Evolutionary conservation across 495 filamentous ascomycete genomes (phyloP).

Genomic region (Neohortaea acidophila): DNA sequence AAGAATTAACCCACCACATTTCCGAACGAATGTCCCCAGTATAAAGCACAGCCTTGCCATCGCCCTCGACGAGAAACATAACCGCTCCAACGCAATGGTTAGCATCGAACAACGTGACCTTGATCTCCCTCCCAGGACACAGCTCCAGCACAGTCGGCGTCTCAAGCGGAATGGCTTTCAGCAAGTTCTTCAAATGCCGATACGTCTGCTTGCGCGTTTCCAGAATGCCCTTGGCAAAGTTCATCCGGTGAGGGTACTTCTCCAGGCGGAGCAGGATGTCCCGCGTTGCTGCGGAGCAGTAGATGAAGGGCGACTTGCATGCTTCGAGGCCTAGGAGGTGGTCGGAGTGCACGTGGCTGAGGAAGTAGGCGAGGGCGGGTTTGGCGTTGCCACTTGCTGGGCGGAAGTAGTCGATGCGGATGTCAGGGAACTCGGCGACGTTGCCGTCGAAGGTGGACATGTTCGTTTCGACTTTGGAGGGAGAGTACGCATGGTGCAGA

Average conservation of each 20-base stretch:
- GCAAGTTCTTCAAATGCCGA: slow-evolving; percentile 54
- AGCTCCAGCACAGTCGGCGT: slow-evolving; percentile 70
- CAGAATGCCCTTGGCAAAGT: slow-evolving; percentile 61
- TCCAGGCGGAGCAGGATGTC: slow-evolving; percentile 62
- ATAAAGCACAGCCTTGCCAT: slow-evolving; percentile 65
- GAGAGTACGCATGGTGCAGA: too few relatives aligned
- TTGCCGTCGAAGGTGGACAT: slow-evolving; percentile 78
- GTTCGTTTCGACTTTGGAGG: not conserved
- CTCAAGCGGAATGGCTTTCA: slow-evolving; percentile 73
- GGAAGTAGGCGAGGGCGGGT: slow-evolving; percentile 69
- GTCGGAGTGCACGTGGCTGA: slow-evolving; percentile 88
- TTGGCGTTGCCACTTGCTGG: slow-evolving; percentile 31
- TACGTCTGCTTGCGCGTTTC: slow-evolving; percentile 55
- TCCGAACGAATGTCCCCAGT: slow-evolving; percentile 84
- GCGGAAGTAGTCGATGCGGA: slow-evolving; percentile 76
- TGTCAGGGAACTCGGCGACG: slow-evolving; percentile 55
- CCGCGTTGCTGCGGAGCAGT: slow-evolving; percentile 73
- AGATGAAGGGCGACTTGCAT: slow-evolving; percentile 63
- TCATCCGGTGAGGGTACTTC: slow-evolving; percentile 61
- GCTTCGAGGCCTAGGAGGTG: slow-evolving; percentile 74
- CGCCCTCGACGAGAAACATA: slow-evolving; percentile 81
- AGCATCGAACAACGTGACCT: slow-evolving; percentile 75
- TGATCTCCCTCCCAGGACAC: slow-evolving; percentile 46
- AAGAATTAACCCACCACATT: slow-evolving; percentile 48
- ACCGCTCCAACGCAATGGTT: slow-evolving; percentile 88